Evolutionary conservation across 78 protist genomes (phyloP), one percentile per base, ranked within the genome.

Genomic region (Anaeramoeba flamelloides): DNA sequence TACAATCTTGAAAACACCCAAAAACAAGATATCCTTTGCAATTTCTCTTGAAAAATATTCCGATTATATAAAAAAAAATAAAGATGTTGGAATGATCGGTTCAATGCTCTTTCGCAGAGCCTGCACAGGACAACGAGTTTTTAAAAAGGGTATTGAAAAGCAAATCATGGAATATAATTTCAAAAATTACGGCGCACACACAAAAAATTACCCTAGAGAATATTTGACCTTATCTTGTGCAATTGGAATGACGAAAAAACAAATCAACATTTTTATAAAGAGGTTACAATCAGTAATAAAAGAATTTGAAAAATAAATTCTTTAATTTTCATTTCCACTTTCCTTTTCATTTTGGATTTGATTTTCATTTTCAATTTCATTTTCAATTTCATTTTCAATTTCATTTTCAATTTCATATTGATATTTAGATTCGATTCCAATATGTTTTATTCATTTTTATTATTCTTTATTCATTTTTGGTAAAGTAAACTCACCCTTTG

Each of bases 81-180:
- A 3, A 0, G 79, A 0, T 0, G 76, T 39, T 1, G 39, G 77
- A 3, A 75, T n/a, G 32, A n/a, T 92, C 38, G 97, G 97, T 1
- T 83, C 93, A 40, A 79, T 81, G 79, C 69, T 94, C 64, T 92
- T 88, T 36, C 3, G 77, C 3, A 83, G 97, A n/a, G 31, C 82
- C n/a, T 88, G 90, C 8, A 88, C 95, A 2, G 97, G 97, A 4
- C 31, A 88, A 0, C 81, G 95, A 69, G 84, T 85, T 31, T 2
- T 83, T 0, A 79, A 82, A 2, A 33, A 4, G 30, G 39, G 39
- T 38, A 4, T 65, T 12, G 40, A 2, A 17, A 12, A 22, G 37
- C 38, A 4, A 2, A 22, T 40, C 36, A 8, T 3, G 8, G 53
- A 74, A 26, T 2, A 31, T 22, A 40, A 31, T 2, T 36, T 82